phyloP scores from a whole-genome alignment of 2,329 filamentous ascomycete genomes.

The Sporothrix variecibatus region DNA sequence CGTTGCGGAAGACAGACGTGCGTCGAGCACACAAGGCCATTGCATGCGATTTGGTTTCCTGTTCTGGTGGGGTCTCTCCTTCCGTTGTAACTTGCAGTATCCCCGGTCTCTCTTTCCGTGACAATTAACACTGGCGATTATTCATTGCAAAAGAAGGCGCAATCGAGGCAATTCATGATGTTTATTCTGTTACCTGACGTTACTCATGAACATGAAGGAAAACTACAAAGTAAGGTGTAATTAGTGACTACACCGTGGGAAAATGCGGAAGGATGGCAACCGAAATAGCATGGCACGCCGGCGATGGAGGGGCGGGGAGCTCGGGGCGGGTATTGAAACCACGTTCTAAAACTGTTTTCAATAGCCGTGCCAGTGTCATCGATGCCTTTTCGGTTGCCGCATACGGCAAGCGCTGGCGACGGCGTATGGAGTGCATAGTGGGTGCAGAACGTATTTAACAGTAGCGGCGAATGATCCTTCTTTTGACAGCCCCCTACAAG shows the following conservation, averaged over 20 bases:
- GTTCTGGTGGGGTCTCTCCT: neutral
- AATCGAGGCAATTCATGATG: neutral
- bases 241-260: neutral
- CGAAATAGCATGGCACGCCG: neutral
- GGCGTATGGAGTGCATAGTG: neutral
- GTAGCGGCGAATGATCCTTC: neutral
- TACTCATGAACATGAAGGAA: neutral
- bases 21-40: neutral
- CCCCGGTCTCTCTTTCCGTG: neutral
- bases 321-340: neutral
- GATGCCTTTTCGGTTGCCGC: conserved; percentile 4
- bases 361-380: neutral
- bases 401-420: neutral
- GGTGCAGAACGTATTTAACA: neutral
- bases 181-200: neutral
- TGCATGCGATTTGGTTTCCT: neutral
- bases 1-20: conserved; percentile 1
- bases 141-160: neutral
- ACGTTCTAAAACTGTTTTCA: neutral
- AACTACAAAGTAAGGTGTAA: neutral
- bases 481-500: neutral
- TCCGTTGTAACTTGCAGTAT: neutral
- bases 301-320: neutral
- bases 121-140: neutral
- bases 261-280: no score